Evolutionary conservation across 1,139 yeast genomes (phyloP), one percentile per base, ranked within the genome.

Genomic region (Zygotorulaspora mrakii): DNA sequence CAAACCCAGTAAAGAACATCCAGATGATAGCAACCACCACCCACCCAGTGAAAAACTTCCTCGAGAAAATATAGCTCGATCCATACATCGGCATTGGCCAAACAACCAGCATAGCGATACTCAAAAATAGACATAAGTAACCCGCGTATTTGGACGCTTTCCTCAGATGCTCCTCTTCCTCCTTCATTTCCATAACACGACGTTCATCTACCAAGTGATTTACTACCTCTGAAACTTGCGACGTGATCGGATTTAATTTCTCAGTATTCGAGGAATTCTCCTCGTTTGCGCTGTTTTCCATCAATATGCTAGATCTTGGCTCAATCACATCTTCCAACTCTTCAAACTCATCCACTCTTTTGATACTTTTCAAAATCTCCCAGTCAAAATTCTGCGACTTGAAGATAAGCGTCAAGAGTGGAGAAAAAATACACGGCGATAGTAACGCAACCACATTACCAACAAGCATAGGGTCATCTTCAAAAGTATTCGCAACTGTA

Each of bases 31-130:
- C 76, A 29, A 85, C 89, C 37, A 71, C 75, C 40, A 85, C 73
- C 94, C 94, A 85, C 39, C 94, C 94, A 6, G 88, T 82, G 62
- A 85, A 85, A 65, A 84, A 84, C 40, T 61, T 63, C 62, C 74
- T 78, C 39, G 85, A 76, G 64, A 85, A 85, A 36, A 85, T 69
- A 58, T 85, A 85, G 1, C 73, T 69, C 1, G 80, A 59, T 28
- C 94, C 95, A 57, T 81, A 85, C 88, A 85, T 79, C 44, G 94
- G 94, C 84, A 85, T 81, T 54, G 95, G 95, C 87, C 89, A 84
- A 30, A 84, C 60, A 29, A 85, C 72, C 29, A 84, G 64, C 42
- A 85, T 69, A 41, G 79, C 70, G 12, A 83, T 50, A 2, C 86
- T 76, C 49, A 82, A 69, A 38, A 73, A 63, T 12, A 72, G 65